Evolutionary conservation across 2,329 filamentous ascomycete species (phyloP).

Genomic region (Purpureocillium lavendulum): DNA sequence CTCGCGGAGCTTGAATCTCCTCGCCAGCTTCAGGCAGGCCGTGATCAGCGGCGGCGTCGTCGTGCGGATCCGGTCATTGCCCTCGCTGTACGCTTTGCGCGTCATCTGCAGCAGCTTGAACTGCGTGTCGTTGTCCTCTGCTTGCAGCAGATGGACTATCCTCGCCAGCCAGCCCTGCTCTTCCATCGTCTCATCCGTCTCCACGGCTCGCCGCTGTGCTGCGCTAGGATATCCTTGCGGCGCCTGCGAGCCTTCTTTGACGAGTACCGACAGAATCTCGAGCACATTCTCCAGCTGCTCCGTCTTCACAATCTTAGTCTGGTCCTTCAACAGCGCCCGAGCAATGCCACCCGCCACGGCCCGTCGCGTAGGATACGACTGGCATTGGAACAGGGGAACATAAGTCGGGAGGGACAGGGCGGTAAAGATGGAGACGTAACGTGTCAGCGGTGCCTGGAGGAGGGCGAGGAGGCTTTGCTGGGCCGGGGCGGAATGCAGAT

Average conservation of each 20-base stretch:
- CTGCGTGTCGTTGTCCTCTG: constrained; percentile 83
- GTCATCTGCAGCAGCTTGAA: constrained; percentile 87
- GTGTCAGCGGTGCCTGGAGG: constrained; percentile 81
- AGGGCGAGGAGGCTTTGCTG: constrained; percentile 86
- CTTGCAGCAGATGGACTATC: constrained; percentile 80
- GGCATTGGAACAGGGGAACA: constrained; percentile 79
- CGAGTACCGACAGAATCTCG: constrained; percentile 80
- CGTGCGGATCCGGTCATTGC: constrained; percentile 91
- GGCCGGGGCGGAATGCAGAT: constrained; percentile 78
- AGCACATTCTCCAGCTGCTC: constrained; percentile 82
- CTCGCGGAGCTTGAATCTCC: constrained; percentile 81
- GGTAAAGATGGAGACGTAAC: constrained; percentile 93
- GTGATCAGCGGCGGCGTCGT: constrained; percentile 92
- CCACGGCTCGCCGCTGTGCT: constrained; percentile 63
- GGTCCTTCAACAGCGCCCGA: constrained; percentile 71
- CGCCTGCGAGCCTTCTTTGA: constrained; percentile 83
- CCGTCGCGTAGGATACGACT: constrained; percentile 85
- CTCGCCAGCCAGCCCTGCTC: constrained; percentile 96
- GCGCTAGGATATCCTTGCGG: constrained; percentile 78
- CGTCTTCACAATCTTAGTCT: constrained; percentile 68
- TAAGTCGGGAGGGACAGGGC: constrained; percentile 88
- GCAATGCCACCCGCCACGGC: constrained; percentile 87
- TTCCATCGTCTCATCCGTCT: constrained; percentile 96
- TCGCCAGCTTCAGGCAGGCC: constrained; percentile 78
- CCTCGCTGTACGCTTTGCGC: constrained; percentile 79